phyloP scores from a whole-genome alignment of 192 early-diverging fungal genomes.

The Spinellus fusiger region DNA sequence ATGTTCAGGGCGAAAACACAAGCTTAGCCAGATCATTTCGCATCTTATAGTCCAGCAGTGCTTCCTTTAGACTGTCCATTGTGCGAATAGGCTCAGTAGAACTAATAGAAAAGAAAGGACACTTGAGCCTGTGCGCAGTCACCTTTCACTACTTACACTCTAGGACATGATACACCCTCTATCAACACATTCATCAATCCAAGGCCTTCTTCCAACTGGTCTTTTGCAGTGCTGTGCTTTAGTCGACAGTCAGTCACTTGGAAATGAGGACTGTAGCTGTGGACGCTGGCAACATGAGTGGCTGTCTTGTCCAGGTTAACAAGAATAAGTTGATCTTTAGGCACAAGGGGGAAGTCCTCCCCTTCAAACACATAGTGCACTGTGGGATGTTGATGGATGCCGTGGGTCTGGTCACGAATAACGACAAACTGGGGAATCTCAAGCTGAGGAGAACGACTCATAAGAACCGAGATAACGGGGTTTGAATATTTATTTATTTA shows the following conservation, averaged over 20 bases:
- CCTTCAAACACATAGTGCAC: constrained; percentile 44
- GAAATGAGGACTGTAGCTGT: constrained; percentile 37
- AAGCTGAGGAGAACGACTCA: background rate
- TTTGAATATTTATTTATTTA: background rate
- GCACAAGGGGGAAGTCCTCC: constrained; percentile 30
- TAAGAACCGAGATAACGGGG: background rate
- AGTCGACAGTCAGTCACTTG: constrained; percentile 33
- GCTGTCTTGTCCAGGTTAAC: constrained; percentile 29
- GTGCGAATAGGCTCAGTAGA: background rate
- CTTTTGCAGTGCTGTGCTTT: constrained; percentile 18
- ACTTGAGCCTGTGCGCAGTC: no score
- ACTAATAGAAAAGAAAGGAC: no score
- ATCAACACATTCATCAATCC: constrained; percentile 25
- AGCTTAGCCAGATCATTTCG: background rate
- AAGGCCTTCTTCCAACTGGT: constrained; percentile 6
- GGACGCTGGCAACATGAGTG: constrained; percentile 12
- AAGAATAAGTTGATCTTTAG: constrained; percentile 30
- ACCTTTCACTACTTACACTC: no score
- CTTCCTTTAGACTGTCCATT: background rate
- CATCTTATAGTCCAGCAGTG: background rate
- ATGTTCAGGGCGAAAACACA: background rate
- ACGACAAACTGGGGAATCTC: constrained; percentile 41
- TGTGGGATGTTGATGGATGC: constrained; percentile 34
- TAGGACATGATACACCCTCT: constrained; percentile 28
- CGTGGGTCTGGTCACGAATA: constrained; percentile 32